Conservation (phyloP, 202 grass and related monocot genomes). For the Brachypodium distachyon region DNA sequence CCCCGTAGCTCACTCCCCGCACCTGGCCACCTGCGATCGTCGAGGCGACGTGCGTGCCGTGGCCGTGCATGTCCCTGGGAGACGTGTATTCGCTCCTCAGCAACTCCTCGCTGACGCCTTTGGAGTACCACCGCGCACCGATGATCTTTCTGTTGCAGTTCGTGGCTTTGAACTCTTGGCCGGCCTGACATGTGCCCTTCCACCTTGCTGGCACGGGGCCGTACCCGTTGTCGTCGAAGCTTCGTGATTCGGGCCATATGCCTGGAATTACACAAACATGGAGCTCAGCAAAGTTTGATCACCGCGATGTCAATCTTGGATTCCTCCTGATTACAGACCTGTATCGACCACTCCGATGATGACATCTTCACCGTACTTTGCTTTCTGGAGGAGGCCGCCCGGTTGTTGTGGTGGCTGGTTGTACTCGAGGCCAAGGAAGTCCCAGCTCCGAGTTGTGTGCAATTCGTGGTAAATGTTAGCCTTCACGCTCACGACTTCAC, state of each 20-base stretch:
- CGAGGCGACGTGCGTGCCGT: conserved; percentile 42
- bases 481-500: neutral
- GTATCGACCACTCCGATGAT: neutral
- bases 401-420: neutral
- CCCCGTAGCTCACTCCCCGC: neutral
- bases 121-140: conserved; percentile 20
- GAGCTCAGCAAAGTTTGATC: no score
- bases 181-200: neutral
- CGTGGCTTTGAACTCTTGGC: neutral
- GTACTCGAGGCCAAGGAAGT: conserved; percentile 4
- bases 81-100: neutral
- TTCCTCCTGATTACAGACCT: neutral
- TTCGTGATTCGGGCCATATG: conserved; percentile 42
- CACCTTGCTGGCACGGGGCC: conserved; percentile 1
- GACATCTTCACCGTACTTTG: neutral
- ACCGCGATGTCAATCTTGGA: no score
- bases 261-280: neutral
- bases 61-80: neutral
- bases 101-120: rapidly evolving
- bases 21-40: neutral
- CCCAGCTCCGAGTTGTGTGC: conserved; percentile 25
- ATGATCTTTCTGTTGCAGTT: conserved; percentile 37
- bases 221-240: conserved; percentile 11
- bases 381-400: neutral
- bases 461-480: neutral